Conservation (phyloP, 1,284 basidiomycete species). For the Marasmius sp. region DNA sequence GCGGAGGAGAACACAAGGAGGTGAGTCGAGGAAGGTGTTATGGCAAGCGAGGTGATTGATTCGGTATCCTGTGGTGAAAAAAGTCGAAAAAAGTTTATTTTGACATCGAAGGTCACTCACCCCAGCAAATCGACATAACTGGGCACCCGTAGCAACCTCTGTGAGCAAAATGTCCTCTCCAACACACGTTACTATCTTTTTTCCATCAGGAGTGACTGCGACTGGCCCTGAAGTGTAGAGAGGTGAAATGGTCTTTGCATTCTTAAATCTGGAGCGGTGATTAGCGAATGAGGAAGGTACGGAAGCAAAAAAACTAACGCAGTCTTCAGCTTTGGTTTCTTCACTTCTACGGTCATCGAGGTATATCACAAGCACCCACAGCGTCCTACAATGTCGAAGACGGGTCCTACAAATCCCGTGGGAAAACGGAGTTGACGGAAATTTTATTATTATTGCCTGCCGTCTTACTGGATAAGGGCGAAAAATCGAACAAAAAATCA, state of each 20-base stretch:
- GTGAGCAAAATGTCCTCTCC: conserved; percentile 86
- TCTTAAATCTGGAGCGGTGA: conserved; percentile 62
- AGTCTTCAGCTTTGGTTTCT: conserved; percentile 52
- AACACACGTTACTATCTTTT: conserved; percentile 82
- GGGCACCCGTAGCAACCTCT: conserved; percentile 70
- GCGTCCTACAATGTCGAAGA: no score
- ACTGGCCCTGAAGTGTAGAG: conserved; percentile 89
- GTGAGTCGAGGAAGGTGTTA: conserved; percentile 62
- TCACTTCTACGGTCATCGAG: conserved; percentile 30
- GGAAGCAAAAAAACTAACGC: conserved; percentile 44
- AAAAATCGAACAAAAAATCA: background rate
- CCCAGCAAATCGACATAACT: conserved; percentile 80
- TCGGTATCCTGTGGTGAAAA: conserved; percentile 55
- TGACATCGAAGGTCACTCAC: conserved; percentile 48
- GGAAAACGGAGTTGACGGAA: no score
- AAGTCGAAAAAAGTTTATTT: conserved; percentile 7
- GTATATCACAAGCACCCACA: background rate
- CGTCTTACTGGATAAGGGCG: background rate
- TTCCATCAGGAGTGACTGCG: conserved; percentile 78
- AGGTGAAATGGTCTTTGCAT: conserved; percentile 68
- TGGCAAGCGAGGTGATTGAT: conserved; percentile 61
- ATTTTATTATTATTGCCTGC: no score
- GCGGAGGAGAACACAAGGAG: conserved; percentile 71
- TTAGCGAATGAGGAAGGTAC: background rate
- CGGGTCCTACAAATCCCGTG: no score